Conservation (phyloP, 2,329 filamentous ascomycete genomes). For the Trichoderma sp. region DNA sequence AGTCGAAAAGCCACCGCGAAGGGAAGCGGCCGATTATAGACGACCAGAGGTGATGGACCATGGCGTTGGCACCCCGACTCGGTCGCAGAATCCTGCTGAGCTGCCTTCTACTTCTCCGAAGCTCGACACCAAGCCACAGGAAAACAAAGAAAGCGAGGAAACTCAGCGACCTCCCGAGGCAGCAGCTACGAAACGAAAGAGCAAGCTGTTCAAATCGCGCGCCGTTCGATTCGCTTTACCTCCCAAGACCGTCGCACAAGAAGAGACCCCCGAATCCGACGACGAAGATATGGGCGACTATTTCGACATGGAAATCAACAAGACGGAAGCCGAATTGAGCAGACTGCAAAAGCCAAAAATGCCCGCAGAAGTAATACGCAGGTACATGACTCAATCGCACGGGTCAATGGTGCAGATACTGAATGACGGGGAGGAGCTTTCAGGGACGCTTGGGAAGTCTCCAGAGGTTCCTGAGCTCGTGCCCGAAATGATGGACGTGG, state of each 20-base stretch:
- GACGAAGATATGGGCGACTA: constrained; percentile 62
- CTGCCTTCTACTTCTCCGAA: constrained; percentile 10
- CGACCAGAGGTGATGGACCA: constrained; percentile 25
- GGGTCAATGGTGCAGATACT: constrained; percentile 53
- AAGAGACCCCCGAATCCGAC: constrained; percentile 51
- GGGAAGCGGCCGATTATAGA: constrained; percentile 25
- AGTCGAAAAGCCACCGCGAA: constrained; percentile 39
- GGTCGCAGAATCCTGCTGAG: background rate
- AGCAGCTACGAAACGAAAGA: constrained; percentile 32
- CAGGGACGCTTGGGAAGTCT: constrained; percentile 47
- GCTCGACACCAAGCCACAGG: constrained; percentile 8
- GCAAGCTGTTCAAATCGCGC: constrained; percentile 38
- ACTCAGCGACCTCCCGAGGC: background rate
- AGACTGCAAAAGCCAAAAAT: constrained; percentile 48
- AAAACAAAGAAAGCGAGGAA: background rate
- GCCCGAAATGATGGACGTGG: constrained; percentile 5
- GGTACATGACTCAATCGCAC: constrained; percentile 53
- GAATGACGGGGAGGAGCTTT: constrained; percentile 48
- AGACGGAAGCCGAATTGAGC: constrained; percentile 53
- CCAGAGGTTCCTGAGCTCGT: background rate
- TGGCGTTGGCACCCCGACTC: background rate
- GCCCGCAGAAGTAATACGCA: constrained; percentile 48
- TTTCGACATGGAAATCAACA: constrained; percentile 56
- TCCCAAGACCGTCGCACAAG: constrained; percentile 39
- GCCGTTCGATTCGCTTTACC: constrained; percentile 47